Conservation (phyloP, 768 basidiomycete genomes). For the Serpula lacrymans region DNA sequence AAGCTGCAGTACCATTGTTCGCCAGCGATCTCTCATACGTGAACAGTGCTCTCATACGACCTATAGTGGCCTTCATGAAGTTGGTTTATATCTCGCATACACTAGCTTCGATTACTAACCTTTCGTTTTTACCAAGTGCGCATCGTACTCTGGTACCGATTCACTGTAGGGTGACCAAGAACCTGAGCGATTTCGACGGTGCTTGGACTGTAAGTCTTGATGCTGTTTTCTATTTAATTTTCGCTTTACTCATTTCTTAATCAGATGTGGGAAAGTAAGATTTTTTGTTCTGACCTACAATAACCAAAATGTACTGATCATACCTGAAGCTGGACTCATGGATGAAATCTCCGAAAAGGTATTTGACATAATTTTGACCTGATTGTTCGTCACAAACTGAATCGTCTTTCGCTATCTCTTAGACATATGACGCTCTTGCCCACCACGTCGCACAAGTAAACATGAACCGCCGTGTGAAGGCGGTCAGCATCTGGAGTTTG, state of each 20-base stretch:
- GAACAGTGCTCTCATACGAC: conserved; percentile 88
- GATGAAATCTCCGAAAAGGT: conserved; percentile 88
- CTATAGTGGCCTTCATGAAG: conserved; percentile 99
- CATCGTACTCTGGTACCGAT: conserved; percentile 95
- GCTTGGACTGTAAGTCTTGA: conserved; percentile 80
- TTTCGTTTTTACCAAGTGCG: conserved; percentile 47
- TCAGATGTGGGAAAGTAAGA: conserved; percentile 93
- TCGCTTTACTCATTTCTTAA: conserved; percentile 10
- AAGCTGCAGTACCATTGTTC: conserved; percentile 92
- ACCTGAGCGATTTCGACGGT: conserved; percentile 87
- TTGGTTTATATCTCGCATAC: conserved; percentile 34
- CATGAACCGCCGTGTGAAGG: conserved; percentile 84
- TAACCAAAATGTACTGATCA: conserved; percentile 2
- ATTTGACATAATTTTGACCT: conserved; percentile 8
- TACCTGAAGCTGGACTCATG: conserved; percentile 78
- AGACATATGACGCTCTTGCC: conserved; percentile 91
- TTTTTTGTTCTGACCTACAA: not conserved
- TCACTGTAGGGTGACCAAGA: conserved; percentile 82
- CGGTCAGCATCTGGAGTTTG: conserved; percentile 91
- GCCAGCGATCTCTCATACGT: conserved; percentile 85
- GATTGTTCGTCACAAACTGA: not conserved
- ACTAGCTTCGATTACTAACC: conserved; percentile 2
- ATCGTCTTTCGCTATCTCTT: conserved; percentile 6
- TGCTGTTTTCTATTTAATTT: conserved; percentile 3
- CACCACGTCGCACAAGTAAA: conserved; percentile 92